phyloP scores from a whole-genome alignment of 257 asterid genomes.

The Salvia hispanica region DNA sequence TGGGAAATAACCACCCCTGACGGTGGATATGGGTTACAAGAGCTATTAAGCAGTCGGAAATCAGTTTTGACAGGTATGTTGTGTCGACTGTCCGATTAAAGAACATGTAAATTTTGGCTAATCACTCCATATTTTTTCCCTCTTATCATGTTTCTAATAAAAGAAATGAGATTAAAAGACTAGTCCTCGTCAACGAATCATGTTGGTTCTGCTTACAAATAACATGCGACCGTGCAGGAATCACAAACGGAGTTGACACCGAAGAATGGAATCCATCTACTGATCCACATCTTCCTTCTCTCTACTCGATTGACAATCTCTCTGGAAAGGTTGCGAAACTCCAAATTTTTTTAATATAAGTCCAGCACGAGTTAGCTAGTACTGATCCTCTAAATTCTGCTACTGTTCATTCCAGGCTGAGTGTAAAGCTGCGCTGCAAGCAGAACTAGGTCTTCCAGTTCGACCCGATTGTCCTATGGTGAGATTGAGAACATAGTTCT shows the following conservation, averaged over 20 bases:
- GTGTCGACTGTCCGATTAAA: too few relatives aligned
- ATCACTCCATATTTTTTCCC: too few relatives aligned
- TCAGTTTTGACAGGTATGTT: slow-evolving; percentile 66
- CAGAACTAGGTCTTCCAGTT: slow-evolving; percentile 87
- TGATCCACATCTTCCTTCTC: slow-evolving; percentile 62
- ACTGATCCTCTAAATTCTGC: slow-evolving; percentile 20
- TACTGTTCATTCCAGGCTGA: slow-evolving; percentile 38
- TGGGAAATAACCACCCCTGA: slow-evolving; percentile 95
- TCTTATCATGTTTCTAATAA: too few relatives aligned
- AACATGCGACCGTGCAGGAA: slow-evolving; percentile 54
- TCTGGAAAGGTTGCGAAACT: slow-evolving; percentile 77
- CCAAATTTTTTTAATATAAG: neutral
- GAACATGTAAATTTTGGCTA: too few relatives aligned
- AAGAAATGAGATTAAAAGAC: too few relatives aligned
- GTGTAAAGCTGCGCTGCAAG: slow-evolving; percentile 83
- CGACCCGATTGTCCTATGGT: slow-evolving; percentile 87
- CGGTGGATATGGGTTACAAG: slow-evolving; percentile 90
- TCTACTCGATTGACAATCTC: slow-evolving; percentile 70
- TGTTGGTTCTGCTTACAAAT: slow-evolving; percentile 13
- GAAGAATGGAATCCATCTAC: slow-evolving; percentile 84
- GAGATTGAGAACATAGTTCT: slow-evolving; percentile 30
- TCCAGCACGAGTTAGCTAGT: neutral
- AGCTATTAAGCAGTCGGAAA: slow-evolving; percentile 68
- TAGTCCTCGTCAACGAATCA: neutral
- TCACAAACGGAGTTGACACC: slow-evolving; percentile 82